Evolutionary conservation across 805 yeast genomes (phyloP), one percentile per base, ranked within the genome.

Genomic region (Candida methanosorbosa): DNA sequence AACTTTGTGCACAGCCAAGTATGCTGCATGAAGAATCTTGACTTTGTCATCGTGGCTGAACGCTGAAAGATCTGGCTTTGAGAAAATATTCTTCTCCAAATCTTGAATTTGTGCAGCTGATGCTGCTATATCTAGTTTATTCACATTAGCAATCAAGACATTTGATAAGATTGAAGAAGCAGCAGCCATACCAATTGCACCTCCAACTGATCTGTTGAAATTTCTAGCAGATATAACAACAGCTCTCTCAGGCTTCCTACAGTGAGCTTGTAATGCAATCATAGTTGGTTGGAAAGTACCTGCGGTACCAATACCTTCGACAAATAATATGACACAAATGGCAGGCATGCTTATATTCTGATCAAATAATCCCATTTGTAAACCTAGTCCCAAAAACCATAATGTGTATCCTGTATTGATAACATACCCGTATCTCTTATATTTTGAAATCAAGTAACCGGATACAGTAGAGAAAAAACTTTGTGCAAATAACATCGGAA

Each of bases 191-290:
- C 82, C 81, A 19, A 73, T 55, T 1, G 81, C 66, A n/a, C 79
- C 79, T 13, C 82, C 83, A 37, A 77, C 65, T 3, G 77, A 68
- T 36, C 82, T 56, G 31, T 71, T 44, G 18, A 73, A 72, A 43
- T 74, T 75, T 48, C 82, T 60, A 2, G 77, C 61, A 3, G 78
- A 63, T 9, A 75, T 73, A 12, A 72, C 72, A 11, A 75, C 75
- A 0, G 81, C 77, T 30, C 83, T 51, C 40, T 76, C 81, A 4
- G 66, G 57, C 33, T 66, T 63, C 26, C 42, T 53, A 13, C 74
- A 58, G 39, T 72, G 74, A 1, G 78, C 75, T 46, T 66, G 79
- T 25, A 64, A 63, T 1, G 78, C 79, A 9, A 74, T 68, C 55
- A 72, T 60, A 0, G 72, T 65, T 4, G 78, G 78, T 46, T 72